phyloP scores from a whole-genome alignment of 257 asterid species.

The Solanum paucissectum region DNA sequence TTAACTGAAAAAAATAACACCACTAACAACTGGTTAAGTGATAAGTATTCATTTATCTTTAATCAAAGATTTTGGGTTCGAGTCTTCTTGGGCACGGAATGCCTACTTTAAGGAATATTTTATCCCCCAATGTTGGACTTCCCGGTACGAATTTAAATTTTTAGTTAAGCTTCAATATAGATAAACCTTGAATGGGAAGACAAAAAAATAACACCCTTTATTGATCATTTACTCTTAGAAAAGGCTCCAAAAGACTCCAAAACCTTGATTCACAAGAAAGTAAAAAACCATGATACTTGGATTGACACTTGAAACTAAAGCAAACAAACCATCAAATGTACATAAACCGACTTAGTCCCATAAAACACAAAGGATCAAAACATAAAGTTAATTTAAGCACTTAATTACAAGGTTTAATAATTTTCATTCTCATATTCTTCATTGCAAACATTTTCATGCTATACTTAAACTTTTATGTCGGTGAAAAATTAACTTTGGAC shows the following conservation, averaged over 20 bases:
- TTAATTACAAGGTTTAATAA: background rate
- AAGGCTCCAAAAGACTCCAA: background rate
- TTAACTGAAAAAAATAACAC: background rate
- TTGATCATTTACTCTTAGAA: background rate
- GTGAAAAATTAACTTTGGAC: background rate
- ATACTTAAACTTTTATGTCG: background rate
- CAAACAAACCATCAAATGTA: background rate
- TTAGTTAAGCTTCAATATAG: too few species aligned
- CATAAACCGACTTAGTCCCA: background rate
- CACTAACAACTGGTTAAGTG: background rate
- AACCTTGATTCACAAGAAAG: slow-evolving; percentile 3
- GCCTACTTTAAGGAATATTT: background rate
- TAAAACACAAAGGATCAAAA: background rate
- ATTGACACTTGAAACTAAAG: slow-evolving; percentile 8
- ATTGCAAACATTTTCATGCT: background rate
- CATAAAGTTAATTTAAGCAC: background rate
- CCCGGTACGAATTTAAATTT: too few species aligned
- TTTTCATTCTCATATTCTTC: background rate
- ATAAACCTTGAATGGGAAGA: too few species aligned
- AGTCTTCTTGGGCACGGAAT: too few species aligned
- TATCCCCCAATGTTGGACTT: too few species aligned
- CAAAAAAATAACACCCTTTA: background rate
- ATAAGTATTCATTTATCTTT: background rate
- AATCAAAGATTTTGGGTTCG: too few species aligned
- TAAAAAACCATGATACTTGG: background rate